Evolutionary conservation across 345 rosid genomes (phyloP).

Genomic region (Linum tenue): DNA sequence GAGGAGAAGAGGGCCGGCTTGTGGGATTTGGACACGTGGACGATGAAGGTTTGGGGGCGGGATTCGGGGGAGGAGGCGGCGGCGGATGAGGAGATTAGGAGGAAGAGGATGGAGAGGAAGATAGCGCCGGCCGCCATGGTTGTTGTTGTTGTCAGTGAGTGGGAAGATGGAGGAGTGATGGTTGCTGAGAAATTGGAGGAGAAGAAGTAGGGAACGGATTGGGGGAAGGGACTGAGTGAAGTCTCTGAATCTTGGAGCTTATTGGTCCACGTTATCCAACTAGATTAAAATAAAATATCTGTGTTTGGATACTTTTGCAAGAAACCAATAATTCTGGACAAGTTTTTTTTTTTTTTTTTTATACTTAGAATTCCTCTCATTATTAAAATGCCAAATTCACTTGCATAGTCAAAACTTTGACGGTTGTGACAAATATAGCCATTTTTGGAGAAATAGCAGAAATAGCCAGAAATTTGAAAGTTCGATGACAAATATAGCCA

Average conservation of each 20-base stretch:
- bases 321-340: too few species aligned
- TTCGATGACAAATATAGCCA: too few species aligned
- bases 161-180: not conserved
- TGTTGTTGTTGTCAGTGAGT: not conserved
- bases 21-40: slow-evolving; percentile 9
- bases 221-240: too few species aligned
- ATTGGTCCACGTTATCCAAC: not conserved
- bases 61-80: not conserved
- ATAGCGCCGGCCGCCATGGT: not conserved
- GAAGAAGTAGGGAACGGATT: not conserved
- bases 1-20: slow-evolving; percentile 60
- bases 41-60: slow-evolving; percentile 2
- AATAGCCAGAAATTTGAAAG: too few species aligned
- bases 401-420: too few species aligned
- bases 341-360: too few species aligned
- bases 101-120: not conserved
- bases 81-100: not conserved
- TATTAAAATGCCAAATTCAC: too few species aligned
- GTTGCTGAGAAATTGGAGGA: not conserved
- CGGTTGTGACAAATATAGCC: too few species aligned
- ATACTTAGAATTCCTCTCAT: too few species aligned
- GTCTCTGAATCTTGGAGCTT: not conserved
- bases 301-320: too few species aligned
- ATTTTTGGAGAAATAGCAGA: too few species aligned
- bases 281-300: too few species aligned